Base-by-base conservation (phyloP, 225 moss, liverwort and hornwort species). In the Rhytidiadelphus loreus region DNA sequence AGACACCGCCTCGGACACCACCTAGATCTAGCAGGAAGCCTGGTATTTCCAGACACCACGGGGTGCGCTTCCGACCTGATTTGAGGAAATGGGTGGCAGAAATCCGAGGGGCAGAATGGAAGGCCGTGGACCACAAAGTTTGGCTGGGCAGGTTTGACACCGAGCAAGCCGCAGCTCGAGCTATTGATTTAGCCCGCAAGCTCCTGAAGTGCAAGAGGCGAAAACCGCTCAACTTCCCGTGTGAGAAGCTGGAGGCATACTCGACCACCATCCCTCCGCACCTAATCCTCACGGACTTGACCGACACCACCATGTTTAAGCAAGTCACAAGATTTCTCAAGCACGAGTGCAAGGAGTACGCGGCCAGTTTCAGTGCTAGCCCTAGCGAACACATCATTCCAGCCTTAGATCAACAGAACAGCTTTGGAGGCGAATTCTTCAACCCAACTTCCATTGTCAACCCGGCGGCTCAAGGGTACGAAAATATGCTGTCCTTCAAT, bases 111-210 rank as follows among this genome's bases (percentile, higher is more conserved):
- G 57, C 74, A 1, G 80, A 90, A 16, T 93, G 89, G 92, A 92
- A 92, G 26, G 29, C 35, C 1, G 86, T 92, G 0, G 87, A 90
- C 12, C 89, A 77, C 11, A 93, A 93, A n/a, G 80, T 90, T 0
- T 93, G 92, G 92, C 4, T 93, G 35, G 92, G 92, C 14, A 84
- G 63, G 4, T 93, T 89, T 62, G 58, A 75, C 24, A 81, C 89
- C 14, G 86, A 90, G 61, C 5, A 39, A 33, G 90, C 68, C 8
- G 93, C 93, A 21, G 93, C 92, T 25, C 84, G 81, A 33, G 92
- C 72, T 5, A 88, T 92, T 1, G 89, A 90, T 60, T 22, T 87
- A 48, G 92, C 90, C 1, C 72, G 89, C 0, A 92, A 92, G n/a
- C 82, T 93, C 1, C 32, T 93, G 4, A 66, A 85, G 30, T 92